Evolutionary conservation across 2,329 filamentous ascomycete genomes (phyloP).

Genomic region (Fusarium staphyleae): DNA sequence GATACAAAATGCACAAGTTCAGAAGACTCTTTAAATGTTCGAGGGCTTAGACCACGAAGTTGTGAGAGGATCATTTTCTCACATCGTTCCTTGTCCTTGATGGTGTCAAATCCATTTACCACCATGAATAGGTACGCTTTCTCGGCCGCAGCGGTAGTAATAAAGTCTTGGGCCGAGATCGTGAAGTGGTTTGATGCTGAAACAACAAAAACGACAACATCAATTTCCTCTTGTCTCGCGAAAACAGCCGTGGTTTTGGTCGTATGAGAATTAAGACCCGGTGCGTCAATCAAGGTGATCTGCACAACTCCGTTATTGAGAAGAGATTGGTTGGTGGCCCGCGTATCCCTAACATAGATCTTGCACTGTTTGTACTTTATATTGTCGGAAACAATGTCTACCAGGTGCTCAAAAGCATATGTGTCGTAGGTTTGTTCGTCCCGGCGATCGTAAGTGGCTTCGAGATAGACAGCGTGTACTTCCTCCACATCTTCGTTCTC

Average conservation of each 20-base stretch:
- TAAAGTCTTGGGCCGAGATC: slow-evolving; percentile 96
- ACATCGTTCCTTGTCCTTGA: slow-evolving; percentile 88
- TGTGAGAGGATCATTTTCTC: slow-evolving; percentile 94
- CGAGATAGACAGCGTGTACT: slow-evolving; percentile 91
- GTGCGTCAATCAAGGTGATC: slow-evolving; percentile 95
- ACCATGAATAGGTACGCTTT: slow-evolving; percentile 99
- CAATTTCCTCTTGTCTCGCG: slow-evolving; percentile 96
- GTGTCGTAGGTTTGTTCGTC: slow-evolving; percentile 96
- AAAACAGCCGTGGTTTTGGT: slow-evolving; percentile 98
- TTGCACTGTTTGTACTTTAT: slow-evolving; percentile 93
- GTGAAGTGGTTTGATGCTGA: slow-evolving; percentile 98
- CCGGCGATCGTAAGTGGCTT: slow-evolving; percentile 80
- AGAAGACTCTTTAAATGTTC: slow-evolving; percentile 88
- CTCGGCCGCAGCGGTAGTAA: slow-evolving; percentile 91
- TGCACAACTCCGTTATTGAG: slow-evolving; percentile 98
- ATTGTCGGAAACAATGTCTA: slow-evolving; percentile 90
- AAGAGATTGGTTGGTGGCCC: slow-evolving; percentile 88
- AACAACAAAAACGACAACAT: slow-evolving; percentile 97
- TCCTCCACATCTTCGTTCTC: slow-evolving; percentile 93
- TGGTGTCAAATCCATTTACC: slow-evolving; percentile 95
- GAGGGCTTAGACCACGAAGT: slow-evolving; percentile 84
- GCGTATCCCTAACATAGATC: slow-evolving; percentile 90
- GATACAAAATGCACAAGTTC: slow-evolving; percentile 98
- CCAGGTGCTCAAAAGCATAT: slow-evolving; percentile 77
- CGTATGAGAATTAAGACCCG: slow-evolving; percentile 93